These are phyloP conservation scores for Termitomyces sp. DNA, from an alignment of 768 basidiomycete species.

Conservation along the genomic window DNA sequence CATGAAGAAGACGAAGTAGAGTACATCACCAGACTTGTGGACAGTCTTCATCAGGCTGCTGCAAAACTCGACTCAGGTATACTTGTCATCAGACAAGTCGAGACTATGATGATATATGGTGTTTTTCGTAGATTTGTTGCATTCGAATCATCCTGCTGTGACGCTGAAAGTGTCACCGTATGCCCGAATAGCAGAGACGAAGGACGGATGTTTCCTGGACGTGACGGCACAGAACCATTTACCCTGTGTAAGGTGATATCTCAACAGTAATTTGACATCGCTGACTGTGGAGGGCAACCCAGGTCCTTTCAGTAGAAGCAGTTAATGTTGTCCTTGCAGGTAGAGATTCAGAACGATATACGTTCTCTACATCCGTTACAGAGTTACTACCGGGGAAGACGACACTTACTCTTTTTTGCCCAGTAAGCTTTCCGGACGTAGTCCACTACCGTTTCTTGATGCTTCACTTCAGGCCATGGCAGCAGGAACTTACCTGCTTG, in stretches of 20 bases:
- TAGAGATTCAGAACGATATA: conserved; percentile 55
- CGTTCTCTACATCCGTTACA: conserved; percentile 39
- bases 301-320: conserved; percentile 62
- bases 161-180: conserved; percentile 41
- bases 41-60: conserved; percentile 42
- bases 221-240: conserved; percentile 60
- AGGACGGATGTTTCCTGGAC: conserved; percentile 62
- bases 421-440: conserved; percentile 42
- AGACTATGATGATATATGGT: background rate
- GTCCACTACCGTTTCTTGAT: background rate
- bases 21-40: conserved; percentile 49
- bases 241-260: conserved; percentile 53
- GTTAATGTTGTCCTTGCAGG: conserved; percentile 58
- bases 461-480: conserved; percentile 50
- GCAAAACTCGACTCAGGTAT: conserved; percentile 51
- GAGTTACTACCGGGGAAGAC: conserved; percentile 57
- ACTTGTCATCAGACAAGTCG: conserved; percentile 4
- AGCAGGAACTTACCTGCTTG: conserved; percentile 62
- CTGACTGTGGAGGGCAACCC: conserved; percentile 1
- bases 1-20: conserved; percentile 43
- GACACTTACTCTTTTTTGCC: conserved; percentile 55
- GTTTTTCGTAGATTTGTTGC: conserved; percentile 48
- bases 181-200: conserved; percentile 48
- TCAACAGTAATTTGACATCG: background rate
- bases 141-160: conserved; percentile 66